A percentile compares a stretch with the other conserved stretches of the same genome.
These are phyloP conservation scores for Albizia julibrissin DNA, from an alignment of 306 rosid species.

Conservation along the genomic window DNA sequence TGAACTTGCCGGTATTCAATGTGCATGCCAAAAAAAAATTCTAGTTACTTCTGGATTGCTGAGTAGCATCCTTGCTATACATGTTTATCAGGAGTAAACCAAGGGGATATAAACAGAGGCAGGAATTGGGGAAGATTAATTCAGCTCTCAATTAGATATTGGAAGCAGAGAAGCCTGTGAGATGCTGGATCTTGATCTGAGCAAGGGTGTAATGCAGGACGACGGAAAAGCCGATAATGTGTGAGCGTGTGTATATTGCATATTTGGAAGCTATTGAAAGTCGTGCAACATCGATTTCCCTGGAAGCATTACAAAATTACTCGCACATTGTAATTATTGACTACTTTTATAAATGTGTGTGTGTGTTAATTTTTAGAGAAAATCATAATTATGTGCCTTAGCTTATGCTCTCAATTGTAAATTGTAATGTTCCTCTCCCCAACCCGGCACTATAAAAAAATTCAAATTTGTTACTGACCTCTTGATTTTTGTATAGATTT, in stretches of 20 bases:
- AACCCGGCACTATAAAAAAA: too few relatives aligned
- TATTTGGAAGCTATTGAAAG: conserved; percentile 35
- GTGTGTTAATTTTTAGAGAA: background rate
- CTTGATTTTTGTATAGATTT: background rate
- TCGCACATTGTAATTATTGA: conserved; percentile 16
- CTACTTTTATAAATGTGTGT: conserved; percentile 10
- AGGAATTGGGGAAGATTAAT: conserved; percentile 22
- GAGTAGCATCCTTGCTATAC: background rate
- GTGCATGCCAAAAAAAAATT: background rate
- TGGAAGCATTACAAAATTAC: conserved; percentile 11
- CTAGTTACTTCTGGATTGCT: conserved; percentile 14
- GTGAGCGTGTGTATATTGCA: conserved; percentile 35
- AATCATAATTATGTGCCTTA: background rate
- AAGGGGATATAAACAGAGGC: conserved; percentile 29
- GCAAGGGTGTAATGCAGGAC: conserved; percentile 27
- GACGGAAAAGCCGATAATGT: conserved; percentile 30
- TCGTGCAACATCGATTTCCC: conserved; percentile 17
- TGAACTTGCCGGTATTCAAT: conserved; percentile 11
- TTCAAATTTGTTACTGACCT: background rate
- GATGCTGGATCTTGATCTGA: conserved; percentile 19
- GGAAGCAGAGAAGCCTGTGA: conserved; percentile 11
- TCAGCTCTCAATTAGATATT: conserved; percentile 29
- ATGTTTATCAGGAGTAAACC: conserved; percentile 48
- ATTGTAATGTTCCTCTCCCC: background rate
- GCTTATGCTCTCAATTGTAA: too few relatives aligned